These are phyloP conservation scores for Botrytis fabae DNA, from an alignment of 2,329 filamentous ascomycete genomes.

Conservation along the genomic window DNA sequence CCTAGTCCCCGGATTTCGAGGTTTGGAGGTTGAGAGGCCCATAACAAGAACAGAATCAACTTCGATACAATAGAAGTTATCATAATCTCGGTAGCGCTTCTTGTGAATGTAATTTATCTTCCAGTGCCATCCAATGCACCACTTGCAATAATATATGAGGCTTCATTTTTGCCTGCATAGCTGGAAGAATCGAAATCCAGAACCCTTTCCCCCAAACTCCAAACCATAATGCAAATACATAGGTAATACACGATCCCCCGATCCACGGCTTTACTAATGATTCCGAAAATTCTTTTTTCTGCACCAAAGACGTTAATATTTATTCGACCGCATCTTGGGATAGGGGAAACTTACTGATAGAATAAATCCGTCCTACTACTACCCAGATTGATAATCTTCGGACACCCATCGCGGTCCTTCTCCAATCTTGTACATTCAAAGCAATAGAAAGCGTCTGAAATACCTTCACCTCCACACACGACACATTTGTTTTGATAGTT, in stretches of 20 bases:
- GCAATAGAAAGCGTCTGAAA: constrained; percentile 98
- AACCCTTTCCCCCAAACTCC: constrained; percentile 9
- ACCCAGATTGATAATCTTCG: constrained; percentile 98
- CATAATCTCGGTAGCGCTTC: neutral
- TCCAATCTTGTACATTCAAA: constrained; percentile 97
- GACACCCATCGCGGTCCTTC: constrained; percentile 95
- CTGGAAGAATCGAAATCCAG: constrained; percentile 7
- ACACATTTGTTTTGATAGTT: constrained; percentile 99
- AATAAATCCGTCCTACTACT: constrained; percentile 89
- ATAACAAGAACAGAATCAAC: neutral
- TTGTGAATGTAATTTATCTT: neutral
- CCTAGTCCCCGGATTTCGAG: neutral
- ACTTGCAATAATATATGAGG: neutral
- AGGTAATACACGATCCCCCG: constrained; percentile 22
- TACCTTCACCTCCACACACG: constrained; percentile 96
- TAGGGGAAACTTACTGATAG: constrained; percentile 32
- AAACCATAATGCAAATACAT: constrained; percentile 12
- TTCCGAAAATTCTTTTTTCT: constrained; percentile 70
- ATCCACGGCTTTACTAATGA: constrained; percentile 43
- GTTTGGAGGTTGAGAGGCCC: neutral
- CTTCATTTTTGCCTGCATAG: constrained; percentile 3
- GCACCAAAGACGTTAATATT: constrained; percentile 23
- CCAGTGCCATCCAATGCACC: neutral
- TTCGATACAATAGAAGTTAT: neutral
- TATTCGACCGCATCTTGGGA: constrained; percentile 35